Evolutionary conservation across 495 filamentous ascomycete species (phyloP).

Genomic region (Neurospora sp.): DNA sequence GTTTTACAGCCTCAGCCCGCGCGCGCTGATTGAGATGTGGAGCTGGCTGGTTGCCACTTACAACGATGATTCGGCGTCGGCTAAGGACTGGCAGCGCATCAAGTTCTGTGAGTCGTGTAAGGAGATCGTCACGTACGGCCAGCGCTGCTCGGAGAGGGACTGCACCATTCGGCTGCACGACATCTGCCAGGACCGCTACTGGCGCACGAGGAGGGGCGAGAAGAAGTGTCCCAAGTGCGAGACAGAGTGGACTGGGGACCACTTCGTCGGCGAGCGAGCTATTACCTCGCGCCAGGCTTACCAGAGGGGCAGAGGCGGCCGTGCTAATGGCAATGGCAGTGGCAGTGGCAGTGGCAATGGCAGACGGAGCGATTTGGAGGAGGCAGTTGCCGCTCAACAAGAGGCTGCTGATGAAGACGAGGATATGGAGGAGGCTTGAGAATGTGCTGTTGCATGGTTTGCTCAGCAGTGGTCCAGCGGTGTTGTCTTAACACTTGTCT

Average conservation of each 20-base stretch:
- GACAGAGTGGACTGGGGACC: conserved; percentile 58
- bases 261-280: conserved; percentile 76
- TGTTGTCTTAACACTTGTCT: not conserved
- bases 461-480: not conserved
- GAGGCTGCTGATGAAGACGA: conserved; percentile 18
- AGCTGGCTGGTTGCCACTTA: conserved; percentile 76
- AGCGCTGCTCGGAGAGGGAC: conserved; percentile 61
- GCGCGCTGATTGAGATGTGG: conserved; percentile 76
- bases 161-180: conserved; percentile 70
- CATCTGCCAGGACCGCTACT: conserved; percentile 63
- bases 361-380: conserved; percentile 17
- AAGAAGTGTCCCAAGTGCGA: conserved; percentile 68
- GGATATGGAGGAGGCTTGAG: conserved; percentile 10
- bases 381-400: conserved; percentile 14
- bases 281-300: conserved; percentile 41
- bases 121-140: conserved; percentile 82
- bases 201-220: conserved; percentile 42
- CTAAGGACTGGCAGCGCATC: conserved; percentile 55
- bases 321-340: not conserved
- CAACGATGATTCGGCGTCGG: conserved; percentile 53
- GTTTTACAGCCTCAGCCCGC: conserved; percentile 64
- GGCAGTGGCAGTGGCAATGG: not conserved
- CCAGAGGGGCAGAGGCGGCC: conserved; percentile 27
- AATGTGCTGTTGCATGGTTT: not conserved
- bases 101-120: conserved; percentile 84